Percentiles rank a stretch among this genome's conserved stretches.
phyloP scores from a whole-genome alignment of 305 asterid genomes.

The Solanum hybrid region DNA sequence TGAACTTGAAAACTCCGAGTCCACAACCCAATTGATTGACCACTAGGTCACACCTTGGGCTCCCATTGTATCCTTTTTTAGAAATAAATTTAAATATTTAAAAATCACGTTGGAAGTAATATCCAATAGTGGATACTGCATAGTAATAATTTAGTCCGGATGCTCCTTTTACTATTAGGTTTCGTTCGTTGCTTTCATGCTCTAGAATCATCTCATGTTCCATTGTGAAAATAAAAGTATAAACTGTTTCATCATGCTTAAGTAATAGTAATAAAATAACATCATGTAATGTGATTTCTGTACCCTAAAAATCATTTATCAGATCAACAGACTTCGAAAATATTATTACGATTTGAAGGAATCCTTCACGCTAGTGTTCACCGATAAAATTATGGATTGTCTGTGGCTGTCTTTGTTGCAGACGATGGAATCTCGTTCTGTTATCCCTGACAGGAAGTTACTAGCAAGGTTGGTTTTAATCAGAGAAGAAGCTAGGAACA shows the following conservation, averaged over 20 bases:
- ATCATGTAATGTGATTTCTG: not conserved
- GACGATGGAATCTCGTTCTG: constrained; percentile 85
- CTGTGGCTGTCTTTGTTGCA: constrained; percentile 19
- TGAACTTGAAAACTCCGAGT: not conserved
- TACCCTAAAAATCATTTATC: not conserved
- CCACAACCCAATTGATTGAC: not conserved
- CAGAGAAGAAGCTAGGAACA: constrained; percentile 93
- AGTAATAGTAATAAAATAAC: no score
- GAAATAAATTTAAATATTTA: not conserved
- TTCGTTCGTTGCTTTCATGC: not conserved
- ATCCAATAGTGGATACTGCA: not conserved
- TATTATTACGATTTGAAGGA: not conserved
- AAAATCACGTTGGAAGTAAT: not conserved
- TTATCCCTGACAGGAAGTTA: constrained; percentile 76
- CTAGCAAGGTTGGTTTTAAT: constrained; percentile 90
- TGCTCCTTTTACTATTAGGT: not conserved
- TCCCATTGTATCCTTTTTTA: not conserved
- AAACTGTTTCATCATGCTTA: not conserved
- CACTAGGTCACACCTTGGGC: not conserved
- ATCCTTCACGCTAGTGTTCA: not conserved
- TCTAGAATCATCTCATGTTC: not conserved
- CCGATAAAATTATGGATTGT: not conserved
- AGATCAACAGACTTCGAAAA: not conserved
- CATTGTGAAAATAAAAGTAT: not conserved
- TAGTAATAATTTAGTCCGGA: not conserved